Conservation (phyloP, 1,284 basidiomycete genomes). For the Microbotryum silenes-acaulis region DNA sequence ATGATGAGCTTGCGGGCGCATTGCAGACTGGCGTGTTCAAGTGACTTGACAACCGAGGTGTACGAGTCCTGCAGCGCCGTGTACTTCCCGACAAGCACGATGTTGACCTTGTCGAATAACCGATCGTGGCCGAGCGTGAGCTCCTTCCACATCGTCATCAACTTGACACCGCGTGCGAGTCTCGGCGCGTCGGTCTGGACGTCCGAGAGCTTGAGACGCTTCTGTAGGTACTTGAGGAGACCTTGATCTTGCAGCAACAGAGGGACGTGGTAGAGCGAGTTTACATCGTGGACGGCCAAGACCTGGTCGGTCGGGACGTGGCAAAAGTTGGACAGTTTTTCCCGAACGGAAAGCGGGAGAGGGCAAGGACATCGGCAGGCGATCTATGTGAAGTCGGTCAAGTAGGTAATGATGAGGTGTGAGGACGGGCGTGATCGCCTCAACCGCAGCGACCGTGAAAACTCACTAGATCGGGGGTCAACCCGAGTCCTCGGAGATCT, state of each 20-base stretch:
- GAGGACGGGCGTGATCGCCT: not conserved
- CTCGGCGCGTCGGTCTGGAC: slow-evolving; percentile 53
- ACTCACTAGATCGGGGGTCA: slow-evolving; percentile 82
- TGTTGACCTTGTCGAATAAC: slow-evolving; percentile 80
- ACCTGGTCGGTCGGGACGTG: slow-evolving; percentile 92
- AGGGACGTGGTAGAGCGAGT: slow-evolving; percentile 96
- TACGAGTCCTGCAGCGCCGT: slow-evolving; percentile 96
- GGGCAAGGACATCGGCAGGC: slow-evolving; percentile 70
- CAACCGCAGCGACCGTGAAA: not conserved
- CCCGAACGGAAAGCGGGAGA: slow-evolving; percentile 74
- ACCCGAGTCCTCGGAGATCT: slow-evolving; percentile 83
- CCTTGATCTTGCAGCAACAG: slow-evolving; percentile 87
- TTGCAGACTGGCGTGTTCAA: slow-evolving; percentile 93
- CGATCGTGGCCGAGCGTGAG: slow-evolving; percentile 80
- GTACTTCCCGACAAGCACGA: slow-evolving; percentile 96
- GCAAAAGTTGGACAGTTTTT: slow-evolving; percentile 99
- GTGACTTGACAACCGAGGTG: slow-evolving; percentile 94
- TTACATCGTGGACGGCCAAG: slow-evolving; percentile 91
- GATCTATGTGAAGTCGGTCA: slow-evolving; percentile 52
- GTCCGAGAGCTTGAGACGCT: slow-evolving; percentile 64
- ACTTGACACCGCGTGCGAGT: slow-evolving; percentile 55
- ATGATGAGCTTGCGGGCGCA: slow-evolving; percentile 75
- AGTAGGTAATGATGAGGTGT: no score
- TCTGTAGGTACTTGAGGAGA: slow-evolving; percentile 74
- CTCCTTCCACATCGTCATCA: slow-evolving; percentile 71